Conservation (phyloP, 2,329 filamentous ascomycete species). For the Cytospora schulzeri region DNA sequence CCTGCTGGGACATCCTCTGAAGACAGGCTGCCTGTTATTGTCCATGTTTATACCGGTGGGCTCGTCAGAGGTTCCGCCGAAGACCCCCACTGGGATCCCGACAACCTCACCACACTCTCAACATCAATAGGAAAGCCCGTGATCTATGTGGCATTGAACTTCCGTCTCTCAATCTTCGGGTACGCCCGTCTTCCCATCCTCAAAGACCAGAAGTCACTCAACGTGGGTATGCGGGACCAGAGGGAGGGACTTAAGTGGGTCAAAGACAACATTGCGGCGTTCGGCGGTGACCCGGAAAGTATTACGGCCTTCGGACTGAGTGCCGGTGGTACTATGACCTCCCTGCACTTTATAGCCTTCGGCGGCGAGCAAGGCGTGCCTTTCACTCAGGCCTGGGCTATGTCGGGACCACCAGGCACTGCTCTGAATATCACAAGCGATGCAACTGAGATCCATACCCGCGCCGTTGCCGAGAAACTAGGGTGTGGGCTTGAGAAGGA, state of each 20-base stretch:
- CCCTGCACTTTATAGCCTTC: conserved; percentile 35
- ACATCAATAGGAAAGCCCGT: conserved; percentile 31
- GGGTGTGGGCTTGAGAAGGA: conserved; percentile 28
- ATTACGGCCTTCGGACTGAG: conserved; percentile 32
- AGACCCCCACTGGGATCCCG: conserved; percentile 33
- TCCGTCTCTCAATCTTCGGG: conserved; percentile 37
- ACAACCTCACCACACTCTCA: conserved; percentile 30
- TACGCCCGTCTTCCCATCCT: conserved; percentile 34
- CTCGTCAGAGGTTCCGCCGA: conserved; percentile 35
- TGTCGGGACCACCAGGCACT: conserved; percentile 40
- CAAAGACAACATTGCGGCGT: conserved; percentile 34
- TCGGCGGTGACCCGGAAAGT: conserved; percentile 34
- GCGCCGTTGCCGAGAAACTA: conserved; percentile 31
- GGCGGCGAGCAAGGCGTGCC: conserved; percentile 37
- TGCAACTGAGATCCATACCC: conserved; percentile 34
- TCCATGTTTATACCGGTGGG: conserved; percentile 33
- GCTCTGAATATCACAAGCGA: conserved; percentile 37
- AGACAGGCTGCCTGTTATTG: conserved; percentile 34
- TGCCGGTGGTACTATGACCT: conserved; percentile 32
- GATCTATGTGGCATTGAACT: conserved; percentile 32
- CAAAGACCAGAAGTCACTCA: conserved; percentile 34
- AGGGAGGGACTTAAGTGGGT: conserved; percentile 34
- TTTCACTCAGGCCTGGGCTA: conserved; percentile 38
- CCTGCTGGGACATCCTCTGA: conserved; percentile 28
- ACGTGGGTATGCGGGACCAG: conserved; percentile 35